Conservation (phyloP, 78 protist species). For the Dictyostelium intermedium region DNA sequence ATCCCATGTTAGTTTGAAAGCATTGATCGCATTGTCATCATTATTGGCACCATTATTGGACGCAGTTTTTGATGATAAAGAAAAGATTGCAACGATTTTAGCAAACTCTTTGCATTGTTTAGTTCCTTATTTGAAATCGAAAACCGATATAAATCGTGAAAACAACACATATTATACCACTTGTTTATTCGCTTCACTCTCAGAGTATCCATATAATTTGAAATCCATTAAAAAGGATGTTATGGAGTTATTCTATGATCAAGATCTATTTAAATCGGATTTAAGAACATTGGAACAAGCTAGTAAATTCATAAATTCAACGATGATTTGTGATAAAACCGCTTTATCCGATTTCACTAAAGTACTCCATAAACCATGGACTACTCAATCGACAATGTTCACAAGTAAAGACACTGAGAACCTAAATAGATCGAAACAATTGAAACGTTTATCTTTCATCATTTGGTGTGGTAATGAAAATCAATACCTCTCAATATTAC, state of each 20-base stretch:
- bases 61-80: slow-evolving; percentile 60
- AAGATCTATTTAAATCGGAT: slow-evolving; percentile 35
- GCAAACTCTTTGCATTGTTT: slow-evolving; percentile 53
- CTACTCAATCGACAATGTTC: slow-evolving; percentile 42
- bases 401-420: slow-evolving; percentile 58
- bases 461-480: slow-evolving; percentile 64
- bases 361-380: slow-evolving; percentile 33
- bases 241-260: slow-evolving; percentile 39
- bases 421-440: slow-evolving; percentile 44
- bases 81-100: slow-evolving; percentile 35
- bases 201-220: slow-evolving; percentile 60
- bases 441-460: slow-evolving; percentile 58
- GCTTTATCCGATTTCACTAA: slow-evolving; percentile 71
- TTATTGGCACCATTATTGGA: slow-evolving; percentile 47
- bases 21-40: slow-evolving; percentile 23
- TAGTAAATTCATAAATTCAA: slow-evolving; percentile 50
- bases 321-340: slow-evolving; percentile 64
- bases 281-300: slow-evolving; percentile 47
- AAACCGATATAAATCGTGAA: slow-evolving; percentile 42
- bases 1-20: slow-evolving; percentile 66
- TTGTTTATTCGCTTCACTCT: slow-evolving; percentile 37
- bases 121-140: slow-evolving; percentile 42
- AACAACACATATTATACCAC: slow-evolving; percentile 39
- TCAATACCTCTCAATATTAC: slow-evolving; percentile 33
- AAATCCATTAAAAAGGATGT: slow-evolving; percentile 71